A percentile compares a stretch with the other conserved stretches of the same genome.
Conservation (phyloP, 208 protist genomes). For the Plasmodiophora brassicae region DNA sequence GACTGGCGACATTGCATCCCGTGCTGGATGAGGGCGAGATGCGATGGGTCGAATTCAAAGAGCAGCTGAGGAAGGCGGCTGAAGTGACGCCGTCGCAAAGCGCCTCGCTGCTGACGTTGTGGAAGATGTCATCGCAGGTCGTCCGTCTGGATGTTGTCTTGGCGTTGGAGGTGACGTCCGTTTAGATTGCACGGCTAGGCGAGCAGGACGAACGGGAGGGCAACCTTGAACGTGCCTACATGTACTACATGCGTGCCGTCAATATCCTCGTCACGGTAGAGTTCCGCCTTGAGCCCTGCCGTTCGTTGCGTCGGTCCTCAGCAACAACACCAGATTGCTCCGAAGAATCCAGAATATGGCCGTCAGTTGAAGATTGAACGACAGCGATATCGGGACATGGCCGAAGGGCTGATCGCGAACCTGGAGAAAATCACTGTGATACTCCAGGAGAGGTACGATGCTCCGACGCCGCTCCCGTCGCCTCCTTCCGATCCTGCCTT, state of each 20-base stretch:
- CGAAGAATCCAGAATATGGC: background rate
- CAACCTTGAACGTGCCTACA: background rate
- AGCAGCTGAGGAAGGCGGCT: background rate
- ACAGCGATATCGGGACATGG: background rate
- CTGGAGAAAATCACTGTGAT: background rate
- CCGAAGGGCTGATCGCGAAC: background rate
- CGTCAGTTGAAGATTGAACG: no score
- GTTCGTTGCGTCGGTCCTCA: background rate
- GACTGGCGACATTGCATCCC: background rate
- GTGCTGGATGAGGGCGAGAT: background rate
- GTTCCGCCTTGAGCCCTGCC: background rate
- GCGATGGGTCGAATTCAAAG: constrained; percentile 16
- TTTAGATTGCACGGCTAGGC: background rate
- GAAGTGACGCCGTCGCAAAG: background rate
- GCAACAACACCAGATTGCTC: background rate
- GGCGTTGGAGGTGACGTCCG: background rate
- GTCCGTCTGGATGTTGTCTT: background rate
- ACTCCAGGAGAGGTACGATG: background rate
- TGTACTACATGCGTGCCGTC: background rate
- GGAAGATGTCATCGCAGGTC: background rate
- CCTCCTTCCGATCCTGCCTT: no score
- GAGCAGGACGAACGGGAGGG: background rate
- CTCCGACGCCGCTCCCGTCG: no score
- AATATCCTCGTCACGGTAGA: background rate
- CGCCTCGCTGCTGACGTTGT: background rate